Evolutionary conservation across 1,284 basidiomycete genomes (phyloP), one percentile per base, ranked within the genome.

Genomic region (Boletus holoroseus): DNA sequence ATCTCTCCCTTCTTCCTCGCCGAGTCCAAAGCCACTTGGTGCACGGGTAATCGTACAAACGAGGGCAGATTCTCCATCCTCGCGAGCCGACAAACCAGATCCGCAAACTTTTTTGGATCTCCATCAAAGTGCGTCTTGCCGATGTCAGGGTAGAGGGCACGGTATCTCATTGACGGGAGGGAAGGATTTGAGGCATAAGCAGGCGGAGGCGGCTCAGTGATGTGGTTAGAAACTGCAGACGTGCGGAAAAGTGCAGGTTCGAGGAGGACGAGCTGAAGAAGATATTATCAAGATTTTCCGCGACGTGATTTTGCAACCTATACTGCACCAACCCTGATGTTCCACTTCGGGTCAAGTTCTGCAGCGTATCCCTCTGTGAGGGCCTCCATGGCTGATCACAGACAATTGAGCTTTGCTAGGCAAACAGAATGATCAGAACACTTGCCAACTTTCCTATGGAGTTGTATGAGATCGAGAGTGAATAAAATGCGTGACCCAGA

Each of bases 241-340:
- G 65, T 68, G 16, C 55, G 65, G 40, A 63, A 66, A 24, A 62
- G 50, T 6, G 50, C 62, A 12, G 65, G 62, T 41, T 63, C 53
- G 6, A 66, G 47, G 18, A 66, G 9, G 36, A 62, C 54, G 18
- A 68, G 41, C 64, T 66, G 20, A 46, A 28, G 24, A 24, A 11
- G 31, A 2, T 35, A 5, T 7, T n/a, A 5, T 64, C 28, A 66
- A 66, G 34, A 28, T 13, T 5, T 38, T 35, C 7, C 2, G 34
- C 26, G n/a, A 35, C 13, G 11, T 7, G 16, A n/a, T 2, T 27
- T 9, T 9, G 11, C 11, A 35, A 15, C 7, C 12, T 34, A 30
- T 18, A 22, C 26, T 15, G 6, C 24, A 60, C 59, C 22, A 38
- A 66, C 61, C 38, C 28, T 66, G 44, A 67, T 60, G 49, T 64